A percentile compares a stretch with the other conserved stretches of the same genome.
Conservation (phyloP, 2,329 filamentous ascomycete genomes). For the Penicillium brevicompactum region DNA sequence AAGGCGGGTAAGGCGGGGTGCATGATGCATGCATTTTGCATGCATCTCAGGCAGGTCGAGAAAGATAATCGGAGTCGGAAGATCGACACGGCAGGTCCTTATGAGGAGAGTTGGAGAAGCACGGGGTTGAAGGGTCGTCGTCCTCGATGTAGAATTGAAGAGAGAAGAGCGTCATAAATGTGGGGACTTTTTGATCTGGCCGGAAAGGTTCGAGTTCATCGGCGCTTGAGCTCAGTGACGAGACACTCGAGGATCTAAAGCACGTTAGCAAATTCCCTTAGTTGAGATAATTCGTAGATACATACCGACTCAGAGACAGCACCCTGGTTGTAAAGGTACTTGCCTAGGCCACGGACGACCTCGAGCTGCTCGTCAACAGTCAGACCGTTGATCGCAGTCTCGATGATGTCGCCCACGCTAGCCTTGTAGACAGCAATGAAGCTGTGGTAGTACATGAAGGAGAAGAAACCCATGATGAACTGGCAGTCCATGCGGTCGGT, state of each 20-base stretch:
- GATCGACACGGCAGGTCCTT: constrained; percentile 13
- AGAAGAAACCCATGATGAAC: constrained; percentile 99
- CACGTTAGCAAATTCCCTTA: constrained; percentile 16
- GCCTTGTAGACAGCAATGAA: constrained; percentile 91
- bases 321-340: constrained; percentile 67
- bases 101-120: constrained; percentile 8
- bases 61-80: constrained; percentile 5
- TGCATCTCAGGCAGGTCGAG: constrained; percentile 7
- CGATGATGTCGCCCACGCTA: constrained; percentile 82
- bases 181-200: constrained; percentile 12
- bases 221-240: constrained; percentile 37
- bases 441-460: constrained; percentile 97
- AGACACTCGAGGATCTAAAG: constrained; percentile 41
- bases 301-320: constrained; percentile 57
- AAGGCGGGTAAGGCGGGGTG: constrained; percentile 8
- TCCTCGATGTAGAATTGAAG: constrained; percentile 10
- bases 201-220: constrained; percentile 20
- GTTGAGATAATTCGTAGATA: background rate
- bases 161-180: constrained; percentile 18
- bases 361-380: constrained; percentile 87
- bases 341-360: constrained; percentile 63
- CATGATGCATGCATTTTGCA: constrained; percentile 19
- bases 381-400: constrained; percentile 88
- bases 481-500: constrained; percentile 99
- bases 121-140: constrained; percentile 12